Percentiles rank a stretch among this genome's conserved stretches.
Evolutionary conservation across 306 rosid genomes (phyloP).

Genomic region (Hippophae gyantsensis): DNA sequence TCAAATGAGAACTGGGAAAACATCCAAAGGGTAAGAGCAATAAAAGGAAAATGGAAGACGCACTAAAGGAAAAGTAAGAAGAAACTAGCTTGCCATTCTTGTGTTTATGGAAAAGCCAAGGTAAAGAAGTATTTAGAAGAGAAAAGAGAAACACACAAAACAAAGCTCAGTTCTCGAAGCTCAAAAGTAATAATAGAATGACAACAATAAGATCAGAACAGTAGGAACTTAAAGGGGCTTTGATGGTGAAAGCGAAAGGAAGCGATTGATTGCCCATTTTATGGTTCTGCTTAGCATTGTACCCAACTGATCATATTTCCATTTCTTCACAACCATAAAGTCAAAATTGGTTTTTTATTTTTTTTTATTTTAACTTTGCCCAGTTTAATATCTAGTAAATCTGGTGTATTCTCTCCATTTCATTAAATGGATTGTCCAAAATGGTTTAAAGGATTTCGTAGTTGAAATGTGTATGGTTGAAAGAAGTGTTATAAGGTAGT

Average conservation of each 20-base stretch:
- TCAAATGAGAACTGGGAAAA: constrained; percentile 19
- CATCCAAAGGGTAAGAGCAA: constrained; percentile 26
- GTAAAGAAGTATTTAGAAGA: constrained; percentile 37
- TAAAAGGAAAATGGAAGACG: constrained; percentile 7
- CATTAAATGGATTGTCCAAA: constrained; percentile 3
- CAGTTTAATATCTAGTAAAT: too few species aligned
- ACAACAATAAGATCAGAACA: constrained; percentile 35
- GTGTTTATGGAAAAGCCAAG: constrained; percentile 52
- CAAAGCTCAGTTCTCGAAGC: constrained; percentile 59
- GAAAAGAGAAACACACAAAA: constrained; percentile 2
- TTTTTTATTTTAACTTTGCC: background rate
- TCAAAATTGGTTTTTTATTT: background rate
- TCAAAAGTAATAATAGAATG: constrained; percentile 45
- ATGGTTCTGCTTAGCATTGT: background rate
- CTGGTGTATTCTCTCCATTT: background rate
- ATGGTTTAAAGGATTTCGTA: constrained; percentile 12
- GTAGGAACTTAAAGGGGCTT: constrained; percentile 29
- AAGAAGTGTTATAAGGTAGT: background rate
- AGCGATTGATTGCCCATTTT: constrained; percentile 18
- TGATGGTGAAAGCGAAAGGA: constrained; percentile 47
- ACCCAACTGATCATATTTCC: background rate
- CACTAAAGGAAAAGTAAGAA: constrained; percentile 18
- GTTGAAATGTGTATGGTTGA: constrained; percentile 24
- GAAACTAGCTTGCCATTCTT: constrained; percentile 6
- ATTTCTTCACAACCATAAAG: background rate